phyloP scores from a whole-genome alignment of 345 rosid genomes.

The Rhodamnia rubescens region DNA sequence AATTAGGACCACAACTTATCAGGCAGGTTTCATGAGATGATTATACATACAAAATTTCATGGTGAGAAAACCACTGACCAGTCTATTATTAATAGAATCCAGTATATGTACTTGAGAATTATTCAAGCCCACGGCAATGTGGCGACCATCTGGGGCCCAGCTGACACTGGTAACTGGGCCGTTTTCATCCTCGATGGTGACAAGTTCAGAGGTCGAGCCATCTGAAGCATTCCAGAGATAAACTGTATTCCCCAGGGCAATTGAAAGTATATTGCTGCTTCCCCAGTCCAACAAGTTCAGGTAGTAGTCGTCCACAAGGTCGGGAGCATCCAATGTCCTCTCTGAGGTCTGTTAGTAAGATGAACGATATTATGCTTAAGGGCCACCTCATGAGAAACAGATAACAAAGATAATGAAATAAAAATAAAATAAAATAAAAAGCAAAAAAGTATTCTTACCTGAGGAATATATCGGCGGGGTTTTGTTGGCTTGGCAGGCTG shows the following conservation, averaged over 20 bases:
- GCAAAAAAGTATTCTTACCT: constrained; percentile 3
- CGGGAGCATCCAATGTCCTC: constrained; percentile 46
- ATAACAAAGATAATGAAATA: too few relatives aligned
- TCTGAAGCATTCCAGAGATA: constrained; percentile 45
- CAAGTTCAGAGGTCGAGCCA: constrained; percentile 37
- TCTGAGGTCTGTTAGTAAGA: constrained; percentile 17
- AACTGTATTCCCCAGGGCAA: constrained; percentile 22
- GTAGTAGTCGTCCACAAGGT: constrained; percentile 36
- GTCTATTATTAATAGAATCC: constrained; percentile 26
- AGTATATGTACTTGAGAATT: constrained; percentile 43
- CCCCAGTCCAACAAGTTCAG: constrained; percentile 46
- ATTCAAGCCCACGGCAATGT: constrained; percentile 35
- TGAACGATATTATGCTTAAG: neutral
- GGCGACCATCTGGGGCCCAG: constrained; percentile 45
- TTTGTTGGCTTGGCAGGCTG: constrained; percentile 7
- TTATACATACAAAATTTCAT: neutral
- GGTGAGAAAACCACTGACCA: neutral
- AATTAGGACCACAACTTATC: too few relatives aligned
- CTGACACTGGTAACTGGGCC: constrained; percentile 44
- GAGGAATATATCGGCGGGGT: constrained; percentile 24
- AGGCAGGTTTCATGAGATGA: too few relatives aligned
- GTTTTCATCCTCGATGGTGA: constrained; percentile 26
- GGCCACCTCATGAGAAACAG: neutral
- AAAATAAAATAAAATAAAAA: too few relatives aligned
- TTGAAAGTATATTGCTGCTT: constrained; percentile 28